Base-by-base conservation (phyloP, 129 eudicot genomes). In the Kitagawia praeruptora region DNA sequence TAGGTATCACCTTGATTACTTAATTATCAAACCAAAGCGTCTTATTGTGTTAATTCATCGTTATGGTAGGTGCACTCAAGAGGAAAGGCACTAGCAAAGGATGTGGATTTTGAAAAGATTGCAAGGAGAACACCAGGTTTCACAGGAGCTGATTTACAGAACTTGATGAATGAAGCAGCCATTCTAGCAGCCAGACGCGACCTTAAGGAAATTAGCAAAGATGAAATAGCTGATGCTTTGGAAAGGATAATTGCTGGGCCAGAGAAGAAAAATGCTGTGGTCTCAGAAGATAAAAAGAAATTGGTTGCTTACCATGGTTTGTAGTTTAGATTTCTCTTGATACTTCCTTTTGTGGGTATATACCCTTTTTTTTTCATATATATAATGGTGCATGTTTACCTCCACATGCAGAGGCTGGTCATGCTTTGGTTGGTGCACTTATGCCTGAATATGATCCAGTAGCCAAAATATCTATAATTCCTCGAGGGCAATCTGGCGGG, bases 401-500 rank as follows among this genome's bases (percentile, higher is more conserved):
- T 58, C 78, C 4, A 75, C 58, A 27, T 85, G 83, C 91, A 94
- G 98, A 94, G 97, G 98, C 98, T 74, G 98, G 98, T 61, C 98
- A 94, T 87, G 98, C 98, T 37, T 86, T 94, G 76, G 98, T 94
- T 81, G 98, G 98, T 71, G 98, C 98, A 53, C 88, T 94, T n/a
- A 92, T 94, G 98, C 98, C 98, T 2, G 98, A 94, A 67, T 94
- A 94, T 74, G 98, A 94, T 74, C 96, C 98, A 5, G 98, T 94
- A 42, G 98, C 98, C 76, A 94, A 94, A 82, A 95, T 95, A 73
- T 95, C 98, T 42, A 92, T 95, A 70, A 95, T 95, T 82, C 98
- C 97, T 69, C 98, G 98, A 86, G 98, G 98, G 70, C 98, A 95
- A 85, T 97, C 97, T 8, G 98, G 98, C 7, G 98, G 98, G 51